Percentiles rank a stretch among this genome's conserved stretches.
Evolutionary conservation across 805 yeast species (phyloP).

Genomic region (Candida montana): DNA sequence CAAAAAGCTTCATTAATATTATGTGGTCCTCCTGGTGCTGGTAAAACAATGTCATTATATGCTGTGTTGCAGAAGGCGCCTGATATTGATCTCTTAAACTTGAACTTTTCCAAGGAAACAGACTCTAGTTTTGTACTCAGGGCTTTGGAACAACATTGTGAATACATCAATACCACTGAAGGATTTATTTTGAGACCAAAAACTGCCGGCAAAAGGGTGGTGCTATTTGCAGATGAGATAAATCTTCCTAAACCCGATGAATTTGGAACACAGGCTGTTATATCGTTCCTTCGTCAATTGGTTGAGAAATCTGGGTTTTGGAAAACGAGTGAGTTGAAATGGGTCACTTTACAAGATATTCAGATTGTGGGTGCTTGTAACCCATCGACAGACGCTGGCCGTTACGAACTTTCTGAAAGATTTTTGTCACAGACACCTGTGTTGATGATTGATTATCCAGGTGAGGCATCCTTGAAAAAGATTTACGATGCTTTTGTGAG

Average conservation of each 20-base stretch:
- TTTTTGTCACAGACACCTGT: constrained; percentile 64
- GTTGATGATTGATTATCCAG: constrained; percentile 78
- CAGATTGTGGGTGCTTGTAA: constrained; percentile 96
- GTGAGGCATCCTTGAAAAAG: constrained; percentile 49
- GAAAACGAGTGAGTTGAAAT: constrained; percentile 49
- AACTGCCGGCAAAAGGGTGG: constrained; percentile 61
- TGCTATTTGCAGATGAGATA: constrained; percentile 87
- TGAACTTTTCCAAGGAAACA: constrained; percentile 83
- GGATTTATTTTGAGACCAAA: constrained; percentile 58
- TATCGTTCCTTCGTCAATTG: constrained; percentile 69
- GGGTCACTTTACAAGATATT: constrained; percentile 61
- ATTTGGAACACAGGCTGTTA: constrained; percentile 69
- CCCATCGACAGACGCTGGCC: constrained; percentile 77
- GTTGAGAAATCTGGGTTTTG: constrained; percentile 76
- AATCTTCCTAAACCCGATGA: constrained; percentile 71
- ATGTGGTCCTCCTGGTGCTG: constrained; percentile 97
- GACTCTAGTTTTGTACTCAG: constrained; percentile 54
- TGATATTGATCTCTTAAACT: constrained; percentile 52
- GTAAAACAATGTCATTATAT: constrained; percentile 87
- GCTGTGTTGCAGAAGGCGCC: constrained; percentile 58
- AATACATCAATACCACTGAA: constrained; percentile 43
- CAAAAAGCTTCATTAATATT: constrained; percentile 59
- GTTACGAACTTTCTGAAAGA: constrained; percentile 51
- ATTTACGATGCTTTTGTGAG: constrained; percentile 58
- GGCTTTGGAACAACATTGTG: constrained; percentile 69